Evolutionary conservation across 2,329 filamentous ascomycete species (phyloP).

Genomic region (Beauveria australis): DNA sequence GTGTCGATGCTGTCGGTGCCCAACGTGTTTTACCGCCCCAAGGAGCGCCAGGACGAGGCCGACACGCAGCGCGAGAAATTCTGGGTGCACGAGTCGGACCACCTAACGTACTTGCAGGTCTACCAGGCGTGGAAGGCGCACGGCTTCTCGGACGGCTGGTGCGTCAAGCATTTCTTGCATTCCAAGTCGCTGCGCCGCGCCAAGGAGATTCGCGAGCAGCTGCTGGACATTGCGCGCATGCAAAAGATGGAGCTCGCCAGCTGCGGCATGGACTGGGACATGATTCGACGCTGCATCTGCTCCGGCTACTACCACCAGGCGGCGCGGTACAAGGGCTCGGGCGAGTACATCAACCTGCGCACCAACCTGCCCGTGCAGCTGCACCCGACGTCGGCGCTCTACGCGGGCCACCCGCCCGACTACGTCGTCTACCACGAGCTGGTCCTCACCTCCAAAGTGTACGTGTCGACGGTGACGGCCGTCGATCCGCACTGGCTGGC

Average conservation of each 20-base stretch:
- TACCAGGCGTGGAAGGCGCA: constrained; percentile 94
- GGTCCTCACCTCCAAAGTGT: constrained; percentile 93
- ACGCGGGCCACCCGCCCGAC: constrained; percentile 90
- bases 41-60: constrained; percentile 92
- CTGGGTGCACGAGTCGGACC: constrained; percentile 95
- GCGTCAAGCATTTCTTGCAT: constrained; percentile 85
- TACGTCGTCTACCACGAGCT: constrained; percentile 98
- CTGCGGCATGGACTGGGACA: constrained; percentile 95
- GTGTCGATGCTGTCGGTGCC: constrained; percentile 97
- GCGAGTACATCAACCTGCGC: constrained; percentile 93
- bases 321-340: constrained; percentile 89
- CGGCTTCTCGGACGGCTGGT: constrained; percentile 85
- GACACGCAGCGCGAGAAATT: constrained; percentile 95
- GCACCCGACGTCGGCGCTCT: constrained; percentile 88
- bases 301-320: constrained; percentile 98
- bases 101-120: constrained; percentile 90
- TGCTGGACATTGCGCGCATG: constrained; percentile 87
- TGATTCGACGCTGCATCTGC: constrained; percentile 93
- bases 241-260: constrained; percentile 82
- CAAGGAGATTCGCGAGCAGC: constrained; percentile 89
- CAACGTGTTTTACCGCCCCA: constrained; percentile 92
- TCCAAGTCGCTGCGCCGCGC: constrained; percentile 87
- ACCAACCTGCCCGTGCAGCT: constrained; percentile 91
- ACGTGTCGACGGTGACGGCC: constrained; percentile 93
- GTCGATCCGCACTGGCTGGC: constrained; percentile 97